A percentile compares a stretch with the other conserved stretches of the same genome.
Evolutionary conservation across 2,329 filamentous ascomycete species (phyloP).

Genomic region (Fusarium chuoi): DNA sequence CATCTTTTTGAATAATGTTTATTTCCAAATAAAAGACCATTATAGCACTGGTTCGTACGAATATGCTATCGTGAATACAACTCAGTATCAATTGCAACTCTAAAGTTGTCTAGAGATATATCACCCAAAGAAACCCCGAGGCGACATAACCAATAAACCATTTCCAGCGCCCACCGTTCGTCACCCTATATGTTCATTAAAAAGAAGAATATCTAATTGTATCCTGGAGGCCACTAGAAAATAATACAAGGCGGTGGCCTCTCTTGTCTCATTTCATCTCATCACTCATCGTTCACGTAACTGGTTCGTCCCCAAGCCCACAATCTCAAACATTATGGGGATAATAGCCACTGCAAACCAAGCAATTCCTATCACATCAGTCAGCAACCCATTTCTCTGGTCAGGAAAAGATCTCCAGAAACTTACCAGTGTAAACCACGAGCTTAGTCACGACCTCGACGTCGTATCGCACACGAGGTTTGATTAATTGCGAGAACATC

Average conservation of each 20-base stretch:
- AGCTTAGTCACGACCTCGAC: slow-evolving; percentile 99
- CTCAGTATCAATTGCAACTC: slow-evolving; percentile 9
- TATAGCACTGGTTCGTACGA: no score
- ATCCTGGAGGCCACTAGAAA: slow-evolving; percentile 13
- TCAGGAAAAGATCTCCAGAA: not conserved
- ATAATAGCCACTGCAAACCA: slow-evolving; percentile 83
- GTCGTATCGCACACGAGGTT: slow-evolving; percentile 92
- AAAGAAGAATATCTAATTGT: slow-evolving; percentile 34
- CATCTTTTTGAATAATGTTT: no score
- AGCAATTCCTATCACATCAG: slow-evolving; percentile 71
- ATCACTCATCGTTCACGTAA: slow-evolving; percentile 36
- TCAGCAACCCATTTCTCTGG: not conserved
- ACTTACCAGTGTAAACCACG: slow-evolving; percentile 87
- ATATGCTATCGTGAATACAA: not conserved
- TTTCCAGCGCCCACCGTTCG: slow-evolving; percentile 35
- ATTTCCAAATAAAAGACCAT: not conserved
- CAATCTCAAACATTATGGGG: slow-evolving; percentile 75
- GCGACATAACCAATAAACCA: slow-evolving; percentile 14
- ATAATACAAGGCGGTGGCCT: not conserved
- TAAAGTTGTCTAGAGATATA: slow-evolving; percentile 17
- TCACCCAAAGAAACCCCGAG: slow-evolving; percentile 1
- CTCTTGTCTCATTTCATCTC: slow-evolving; percentile 21
- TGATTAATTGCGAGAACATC: slow-evolving; percentile 85
- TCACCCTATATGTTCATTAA: slow-evolving; percentile 40
- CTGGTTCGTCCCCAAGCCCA: slow-evolving; percentile 61